Percentiles rank a stretch among this genome's conserved stretches.
Evolutionary conservation across 805 yeast species (phyloP).

Genomic region (Candida hispaniensis): DNA sequence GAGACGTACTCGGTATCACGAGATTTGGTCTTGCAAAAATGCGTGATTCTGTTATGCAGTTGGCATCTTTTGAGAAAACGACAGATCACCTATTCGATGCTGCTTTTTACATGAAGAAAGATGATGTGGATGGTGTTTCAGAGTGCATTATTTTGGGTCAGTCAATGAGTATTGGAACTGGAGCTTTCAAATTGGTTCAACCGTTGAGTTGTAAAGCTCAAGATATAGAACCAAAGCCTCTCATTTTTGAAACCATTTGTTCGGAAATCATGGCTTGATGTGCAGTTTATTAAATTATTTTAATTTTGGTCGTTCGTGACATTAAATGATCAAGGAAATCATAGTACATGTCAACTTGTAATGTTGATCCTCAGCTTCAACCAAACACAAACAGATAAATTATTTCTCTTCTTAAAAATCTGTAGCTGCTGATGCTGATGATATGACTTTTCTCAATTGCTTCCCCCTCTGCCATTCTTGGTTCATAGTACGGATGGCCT

Average conservation of each 20-base stretch:
- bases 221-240: conserved; percentile 31
- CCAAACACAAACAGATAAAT: too few species aligned
- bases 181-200: conserved; percentile 67
- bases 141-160: conserved; percentile 97
- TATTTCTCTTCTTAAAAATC: too few species aligned
- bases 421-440: too few species aligned
- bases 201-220: conserved; percentile 23
- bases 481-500: too few species aligned
- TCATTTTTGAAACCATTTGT: conserved; percentile 38
- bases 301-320: conserved; percentile 2
- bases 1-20: conserved; percentile 95
- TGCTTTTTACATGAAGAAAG: conserved; percentile 94
- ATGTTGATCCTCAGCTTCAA: too few species aligned
- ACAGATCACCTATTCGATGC: conserved; percentile 98
- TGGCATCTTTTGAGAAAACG: conserved; percentile 96
- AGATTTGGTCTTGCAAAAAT: conserved; percentile 95
- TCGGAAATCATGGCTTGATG: conserved; percentile 9
- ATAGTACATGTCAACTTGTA: too few species aligned
- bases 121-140: conserved; percentile 91
- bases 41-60: conserved; percentile 95
- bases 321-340: too few species aligned
- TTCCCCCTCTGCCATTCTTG: too few species aligned
- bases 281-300: conserved; percentile 5
- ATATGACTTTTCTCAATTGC: too few species aligned
- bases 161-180: conserved; percentile 96